A percentile compares a stretch with the other conserved stretches of the same genome.
These are phyloP conservation scores for Elaeagnus macrophylla DNA, from an alignment of 306 rosid species.

Conservation along the genomic window DNA sequence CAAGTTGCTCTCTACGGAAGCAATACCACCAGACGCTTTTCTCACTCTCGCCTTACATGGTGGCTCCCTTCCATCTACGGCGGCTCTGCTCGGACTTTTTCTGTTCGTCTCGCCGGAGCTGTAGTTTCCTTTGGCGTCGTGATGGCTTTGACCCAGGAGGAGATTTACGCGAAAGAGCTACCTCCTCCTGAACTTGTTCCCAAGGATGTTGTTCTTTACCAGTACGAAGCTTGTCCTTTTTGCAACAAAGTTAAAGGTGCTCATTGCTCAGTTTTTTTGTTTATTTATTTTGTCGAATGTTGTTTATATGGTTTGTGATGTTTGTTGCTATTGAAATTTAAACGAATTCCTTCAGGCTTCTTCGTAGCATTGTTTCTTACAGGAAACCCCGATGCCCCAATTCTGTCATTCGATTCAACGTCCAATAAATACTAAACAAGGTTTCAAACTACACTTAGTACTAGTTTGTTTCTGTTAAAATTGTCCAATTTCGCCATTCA, in stretches of 20 bases:
- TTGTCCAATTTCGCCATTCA: too few species aligned
- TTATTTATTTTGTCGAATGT: too few species aligned
- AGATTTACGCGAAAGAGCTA: slow-evolving; percentile 70
- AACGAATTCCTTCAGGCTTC: too few species aligned
- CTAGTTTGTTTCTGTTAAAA: too few species aligned
- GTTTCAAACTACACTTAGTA: too few species aligned
- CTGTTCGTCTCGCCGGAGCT: slow-evolving; percentile 53
- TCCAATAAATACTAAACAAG: too few species aligned
- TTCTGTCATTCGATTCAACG: too few species aligned
- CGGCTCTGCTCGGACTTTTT: slow-evolving; percentile 13
- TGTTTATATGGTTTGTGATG: not conserved
- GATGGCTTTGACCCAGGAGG: slow-evolving; percentile 38
- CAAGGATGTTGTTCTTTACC: slow-evolving; percentile 73
- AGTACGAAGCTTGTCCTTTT: slow-evolving; percentile 92
- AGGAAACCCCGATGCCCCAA: too few species aligned
- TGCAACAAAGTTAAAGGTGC: slow-evolving; percentile 90
- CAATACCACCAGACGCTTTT: slow-evolving; percentile 14
- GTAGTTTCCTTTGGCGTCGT: slow-evolving; percentile 28
- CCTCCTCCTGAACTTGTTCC: slow-evolving; percentile 52
- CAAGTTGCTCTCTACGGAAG: slow-evolving; percentile 42
- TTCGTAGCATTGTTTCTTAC: too few species aligned
- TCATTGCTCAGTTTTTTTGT: not conserved
- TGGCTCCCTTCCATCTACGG: slow-evolving; percentile 24
- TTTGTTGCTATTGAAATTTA: not conserved
- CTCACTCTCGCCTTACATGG: slow-evolving; percentile 26